Evolutionary conservation across 352 stramenopile species (phyloP).

Genomic region (Globisporangium carolinianum): DNA sequence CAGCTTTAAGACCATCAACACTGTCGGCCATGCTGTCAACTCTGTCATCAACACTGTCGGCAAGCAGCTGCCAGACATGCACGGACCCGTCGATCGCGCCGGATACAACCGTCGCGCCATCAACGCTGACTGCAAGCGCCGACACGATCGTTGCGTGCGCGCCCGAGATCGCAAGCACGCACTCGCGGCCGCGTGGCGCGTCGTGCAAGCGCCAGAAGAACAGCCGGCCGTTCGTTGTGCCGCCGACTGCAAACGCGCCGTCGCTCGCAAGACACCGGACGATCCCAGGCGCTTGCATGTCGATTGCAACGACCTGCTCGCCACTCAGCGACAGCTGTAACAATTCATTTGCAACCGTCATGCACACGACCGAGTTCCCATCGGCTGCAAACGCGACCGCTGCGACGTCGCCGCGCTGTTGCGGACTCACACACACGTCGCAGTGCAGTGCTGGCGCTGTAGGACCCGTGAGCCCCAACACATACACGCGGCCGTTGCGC

Average conservation of each 20-base stretch:
- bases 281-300: slow-evolving; percentile 31
- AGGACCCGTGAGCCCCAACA: slow-evolving; percentile 41
- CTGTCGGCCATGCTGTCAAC: too few relatives aligned
- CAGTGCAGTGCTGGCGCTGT: slow-evolving; percentile 14
- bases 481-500: slow-evolving; percentile 48
- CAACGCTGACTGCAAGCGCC: slow-evolving; percentile 43
- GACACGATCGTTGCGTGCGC: slow-evolving; percentile 61
- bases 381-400: slow-evolving; percentile 48
- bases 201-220: slow-evolving; percentile 63
- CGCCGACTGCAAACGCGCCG: slow-evolving; percentile 59
- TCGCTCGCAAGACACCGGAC: slow-evolving; percentile 63
- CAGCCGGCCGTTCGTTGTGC: slow-evolving; percentile 50
- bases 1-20: too few relatives aligned
- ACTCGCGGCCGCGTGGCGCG: slow-evolving; percentile 24
- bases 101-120: slow-evolving; percentile 51
- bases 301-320: slow-evolving; percentile 40
- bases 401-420: slow-evolving; percentile 29
- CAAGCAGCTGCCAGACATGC: slow-evolving; percentile 43
- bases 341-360: slow-evolving; percentile 65
- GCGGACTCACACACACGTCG: slow-evolving; percentile 30
- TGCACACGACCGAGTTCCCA: slow-evolving; percentile 51
- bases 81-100: slow-evolving; percentile 54
- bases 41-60: neutral
- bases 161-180: slow-evolving; percentile 55
- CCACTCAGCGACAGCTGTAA: slow-evolving; percentile 46